These are phyloP conservation scores for Neonectria ditissima DNA, from an alignment of 2,329 filamentous ascomycete species.

Conservation along the genomic window DNA sequence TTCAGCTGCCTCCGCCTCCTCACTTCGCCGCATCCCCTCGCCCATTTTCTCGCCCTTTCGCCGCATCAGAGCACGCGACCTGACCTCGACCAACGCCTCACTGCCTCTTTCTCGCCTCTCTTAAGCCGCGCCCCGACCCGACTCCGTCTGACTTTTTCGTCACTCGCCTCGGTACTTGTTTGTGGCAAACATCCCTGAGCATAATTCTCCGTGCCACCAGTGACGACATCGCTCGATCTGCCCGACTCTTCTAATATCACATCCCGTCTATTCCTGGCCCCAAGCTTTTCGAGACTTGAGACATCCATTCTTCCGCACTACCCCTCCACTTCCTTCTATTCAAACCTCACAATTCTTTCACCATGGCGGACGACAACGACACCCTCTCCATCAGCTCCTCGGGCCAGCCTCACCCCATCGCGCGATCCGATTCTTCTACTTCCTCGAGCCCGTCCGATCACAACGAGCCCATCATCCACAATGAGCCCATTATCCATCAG, in stretches of 20 bases:
- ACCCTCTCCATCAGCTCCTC: conserved; percentile 38
- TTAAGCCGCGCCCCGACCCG: conserved; percentile 8
- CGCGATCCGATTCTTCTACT: conserved; percentile 53
- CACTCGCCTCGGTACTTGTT: conserved; percentile 12
- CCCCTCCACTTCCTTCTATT: background rate
- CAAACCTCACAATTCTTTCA: background rate
- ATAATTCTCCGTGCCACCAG: conserved; percentile 22
- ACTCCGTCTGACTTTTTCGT: background rate
- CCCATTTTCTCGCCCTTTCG: background rate
- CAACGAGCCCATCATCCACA: conserved; percentile 57
- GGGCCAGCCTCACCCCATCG: conserved; percentile 49
- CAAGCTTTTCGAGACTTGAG: background rate
- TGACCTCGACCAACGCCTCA: conserved; percentile 25
- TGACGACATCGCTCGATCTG: conserved; percentile 21
- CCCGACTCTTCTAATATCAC: conserved; percentile 3
- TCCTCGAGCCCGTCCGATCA: conserved; percentile 52
- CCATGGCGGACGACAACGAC: conserved; percentile 43
- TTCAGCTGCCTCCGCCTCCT: conserved; percentile 26
- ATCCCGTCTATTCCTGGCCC: background rate
- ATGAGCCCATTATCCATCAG: conserved; percentile 58
- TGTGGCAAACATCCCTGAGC: conserved; percentile 24
- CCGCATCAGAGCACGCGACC: conserved; percentile 27
- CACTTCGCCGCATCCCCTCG: conserved; percentile 15
- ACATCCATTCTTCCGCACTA: background rate
- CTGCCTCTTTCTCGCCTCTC: conserved; percentile 7